phyloP scores from a whole-genome alignment of 441 rosid genomes.

The Adansonia rubrostipa region DNA sequence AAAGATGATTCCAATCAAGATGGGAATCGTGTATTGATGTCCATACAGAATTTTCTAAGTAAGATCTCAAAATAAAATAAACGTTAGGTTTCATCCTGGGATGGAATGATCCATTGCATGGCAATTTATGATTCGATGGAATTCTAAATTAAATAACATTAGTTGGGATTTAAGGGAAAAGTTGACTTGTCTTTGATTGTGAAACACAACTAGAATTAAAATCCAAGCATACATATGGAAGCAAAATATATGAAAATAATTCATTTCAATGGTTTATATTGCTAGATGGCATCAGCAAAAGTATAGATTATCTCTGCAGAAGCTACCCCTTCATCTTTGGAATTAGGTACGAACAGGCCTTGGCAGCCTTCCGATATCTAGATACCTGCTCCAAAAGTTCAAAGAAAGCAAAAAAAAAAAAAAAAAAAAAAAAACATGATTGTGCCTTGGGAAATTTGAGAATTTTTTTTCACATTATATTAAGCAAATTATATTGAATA shows the following conservation, averaged over 20 bases:
- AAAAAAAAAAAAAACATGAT: neutral
- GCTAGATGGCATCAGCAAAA: neutral
- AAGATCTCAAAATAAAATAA: neutral
- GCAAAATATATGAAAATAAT: neutral
- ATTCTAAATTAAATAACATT: neutral
- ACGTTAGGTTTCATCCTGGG: neutral
- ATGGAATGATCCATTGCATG: neutral
- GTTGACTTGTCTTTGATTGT: slow-evolving; percentile 9
- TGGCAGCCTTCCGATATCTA: neutral
- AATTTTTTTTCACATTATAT: neutral
- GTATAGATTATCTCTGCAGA: neutral
- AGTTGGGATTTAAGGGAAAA: neutral
- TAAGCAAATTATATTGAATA: neutral
- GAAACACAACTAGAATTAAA: neutral
- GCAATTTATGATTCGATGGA: neutral
- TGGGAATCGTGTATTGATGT: neutral
- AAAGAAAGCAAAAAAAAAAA: neutral
- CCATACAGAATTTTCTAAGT: neutral
- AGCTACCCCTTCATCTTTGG: neutral
- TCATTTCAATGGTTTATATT: neutral
- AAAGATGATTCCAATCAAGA: neutral
- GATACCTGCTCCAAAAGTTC: neutral
- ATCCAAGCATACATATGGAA: neutral
- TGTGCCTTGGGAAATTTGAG: neutral
- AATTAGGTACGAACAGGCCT: neutral